Evolutionary conservation across 2,329 filamentous ascomycete species (phyloP), one percentile per base, ranked within the genome.

Genomic region (Colletotrichum falcatum): DNA sequence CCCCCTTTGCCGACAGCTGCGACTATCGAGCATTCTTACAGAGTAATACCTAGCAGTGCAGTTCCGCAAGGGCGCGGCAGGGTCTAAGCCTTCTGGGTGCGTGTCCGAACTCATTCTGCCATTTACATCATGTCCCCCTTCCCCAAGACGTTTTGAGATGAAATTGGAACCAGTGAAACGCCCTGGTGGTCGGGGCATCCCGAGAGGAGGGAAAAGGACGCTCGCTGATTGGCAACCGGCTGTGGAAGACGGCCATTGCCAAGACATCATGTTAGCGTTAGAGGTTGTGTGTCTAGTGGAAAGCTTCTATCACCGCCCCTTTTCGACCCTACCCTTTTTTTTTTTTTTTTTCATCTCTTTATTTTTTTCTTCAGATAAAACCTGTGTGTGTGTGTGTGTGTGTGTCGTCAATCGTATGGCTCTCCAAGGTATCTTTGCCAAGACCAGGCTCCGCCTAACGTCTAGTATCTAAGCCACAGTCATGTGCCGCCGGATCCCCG

Each of bases 81-180:
- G 9, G 35, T 35, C 60, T 42, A 11, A 62, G 33, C 48, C 60
- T 61, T 61, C n/a, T 39, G 26, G 28, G 48, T 20, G 35, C 58
- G 58, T 64, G 58, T 70, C 64, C 58, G 35, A n/a, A 39, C 9
- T 61, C 42, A 48, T 20, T 48, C 18, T 18, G 56, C 46, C 20
- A 18, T 30, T 51, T 54, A 20, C 54, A 66, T 35, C 35, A 42
- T 58, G 55, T 33, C 3, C 7, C 4, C 7, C 3, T 33, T 42
- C 42, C 42, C 12, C 67, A 2, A 56, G 26, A 42, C 56, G 67
- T 51, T 53, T 61, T 53, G 46, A 54, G 35, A 49, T 58, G 64
- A 48, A 37, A 62, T 58, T 67, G 54, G 64, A 62, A 62, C 58
- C 58, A 54, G 58, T 67, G 63, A 67, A 62, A 70, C 58, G 66